Conservation (phyloP, 2,329 filamentous ascomycete genomes). For the Amauroascus verrucosus region DNA sequence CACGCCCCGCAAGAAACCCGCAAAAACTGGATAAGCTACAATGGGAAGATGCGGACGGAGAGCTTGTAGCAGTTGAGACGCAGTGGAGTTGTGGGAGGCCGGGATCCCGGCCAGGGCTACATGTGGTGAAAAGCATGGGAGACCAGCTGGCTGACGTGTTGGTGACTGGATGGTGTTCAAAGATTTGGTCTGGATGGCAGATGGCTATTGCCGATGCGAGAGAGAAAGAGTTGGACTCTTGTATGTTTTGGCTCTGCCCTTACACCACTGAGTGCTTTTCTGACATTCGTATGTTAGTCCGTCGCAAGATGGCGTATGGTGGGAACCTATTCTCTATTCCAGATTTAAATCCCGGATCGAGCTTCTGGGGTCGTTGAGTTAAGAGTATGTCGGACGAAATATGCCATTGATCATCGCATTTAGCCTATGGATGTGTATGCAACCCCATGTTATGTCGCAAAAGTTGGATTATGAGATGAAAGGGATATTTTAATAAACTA, state of each 20-base stretch:
- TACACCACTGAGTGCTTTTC: neutral
- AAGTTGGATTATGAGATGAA: neutral
- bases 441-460: neutral
- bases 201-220: slow-evolving; percentile 6
- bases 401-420: neutral
- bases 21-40: slow-evolving; percentile 10
- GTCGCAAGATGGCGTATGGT: slow-evolving; percentile 10
- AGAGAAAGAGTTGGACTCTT: slow-evolving; percentile 3
- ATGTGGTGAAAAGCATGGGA: slow-evolving; percentile 13
- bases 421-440: neutral
- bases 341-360: slow-evolving; percentile 1
- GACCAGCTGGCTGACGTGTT: slow-evolving; percentile 15
- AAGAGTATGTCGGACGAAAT: neutral
- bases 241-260: slow-evolving; percentile 5
- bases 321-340: neutral
- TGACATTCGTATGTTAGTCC: slow-evolving; percentile 6
- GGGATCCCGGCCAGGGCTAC: slow-evolving; percentile 11
- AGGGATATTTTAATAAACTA: too few species aligned
- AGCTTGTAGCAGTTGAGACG: slow-evolving; percentile 15
- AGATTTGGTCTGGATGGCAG: slow-evolving; percentile 15
- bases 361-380: neutral
- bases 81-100: neutral
- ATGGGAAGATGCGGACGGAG: slow-evolving; percentile 14
- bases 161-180: slow-evolving; percentile 17
- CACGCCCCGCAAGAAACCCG: slow-evolving; percentile 12